Conservation (phyloP, 352 stramenopile species). For the Globisporangium lucens region DNA sequence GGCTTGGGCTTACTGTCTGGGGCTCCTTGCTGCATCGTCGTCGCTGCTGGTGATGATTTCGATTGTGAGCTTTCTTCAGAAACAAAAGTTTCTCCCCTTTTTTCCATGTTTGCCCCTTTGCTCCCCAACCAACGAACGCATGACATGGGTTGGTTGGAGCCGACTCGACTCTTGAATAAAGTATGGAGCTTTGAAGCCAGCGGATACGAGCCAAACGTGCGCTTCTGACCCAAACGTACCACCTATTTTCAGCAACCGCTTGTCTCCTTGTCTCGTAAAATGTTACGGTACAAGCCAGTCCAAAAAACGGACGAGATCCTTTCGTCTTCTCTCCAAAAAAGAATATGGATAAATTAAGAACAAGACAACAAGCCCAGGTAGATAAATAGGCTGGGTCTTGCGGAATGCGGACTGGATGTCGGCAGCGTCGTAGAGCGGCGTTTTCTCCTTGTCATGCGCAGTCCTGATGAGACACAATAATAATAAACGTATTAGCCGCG, state of each 20-base stretch:
- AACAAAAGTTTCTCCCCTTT: neutral
- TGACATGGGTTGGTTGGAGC: neutral
- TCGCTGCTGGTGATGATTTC: neutral
- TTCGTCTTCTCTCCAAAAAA: neutral
- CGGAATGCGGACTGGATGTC: constrained; percentile 57
- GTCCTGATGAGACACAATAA: constrained; percentile 26
- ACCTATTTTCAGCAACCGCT: neutral
- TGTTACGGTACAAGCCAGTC: neutral
- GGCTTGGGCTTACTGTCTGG: constrained; percentile 9
- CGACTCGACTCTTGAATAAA: neutral
- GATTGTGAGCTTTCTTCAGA: constrained; percentile 2
- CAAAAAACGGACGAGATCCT: neutral
- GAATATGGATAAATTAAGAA: no score
- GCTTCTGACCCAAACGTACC: neutral
- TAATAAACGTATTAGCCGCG: no score
- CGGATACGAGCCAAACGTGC: neutral
- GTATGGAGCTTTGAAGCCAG: neutral
- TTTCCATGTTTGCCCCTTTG: neutral
- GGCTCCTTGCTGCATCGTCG: constrained; percentile 2
- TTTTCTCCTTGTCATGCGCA: constrained; percentile 43
- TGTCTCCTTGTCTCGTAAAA: neutral
- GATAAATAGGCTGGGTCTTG: constrained; percentile 38
- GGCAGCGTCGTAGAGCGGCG: constrained; percentile 45
- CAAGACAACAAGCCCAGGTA: no score
- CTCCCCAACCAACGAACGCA: constrained; percentile 3